Evolutionary conservation across 306 rosid species (phyloP), one percentile per base, ranked within the genome.

Genomic region (Casuarina glauca): DNA sequence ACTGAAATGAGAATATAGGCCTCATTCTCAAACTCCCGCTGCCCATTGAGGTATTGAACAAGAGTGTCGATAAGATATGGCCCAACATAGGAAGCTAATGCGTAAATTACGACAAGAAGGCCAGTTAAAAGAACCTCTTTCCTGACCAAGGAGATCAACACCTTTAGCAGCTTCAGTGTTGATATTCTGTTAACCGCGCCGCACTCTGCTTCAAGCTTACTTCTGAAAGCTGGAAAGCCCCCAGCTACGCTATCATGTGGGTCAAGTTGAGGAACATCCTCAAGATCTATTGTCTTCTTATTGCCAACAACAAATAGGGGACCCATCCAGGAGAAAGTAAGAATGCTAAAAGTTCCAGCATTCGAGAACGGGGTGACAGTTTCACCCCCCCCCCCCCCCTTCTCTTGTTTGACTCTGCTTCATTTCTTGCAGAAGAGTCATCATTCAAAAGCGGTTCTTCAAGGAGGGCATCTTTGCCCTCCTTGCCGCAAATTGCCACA

Each of bases 191-290:
- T 71, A 41, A 57, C 57, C 36, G 70, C 44, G 49, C 84, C 83
- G 75, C 86, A 46, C 54, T 68, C 85, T 7, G 80, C 69, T 62
- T 79, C 86, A 0, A 87, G 76, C 70, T 82, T 82, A 76, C 73
- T 82, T 80, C 19, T 82, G 2, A 87, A 75, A 38, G 5, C 38
- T 26, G 84, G 85, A 68, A 72, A 84, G 43, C 71, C 73, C 77
- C 74, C 81, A 72, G 52, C 52, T 53, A 82, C 86, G 16, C 81
- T 79, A 43, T 87, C 86, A 39, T 16, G 45, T 43, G 69, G 70
- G n/a, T 68, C 81, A 78, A 87, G 88, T 78, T 87, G 83, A 74
- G 90, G 90, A 82, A 87, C 86, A 78, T 87, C 90, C 75, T 82
- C 90, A 80, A 87, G 85, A 76, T 87, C 85, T 41, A 87, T 80